A percentile compares a stretch with the other conserved stretches of the same genome.
These are phyloP conservation scores for Magnolia kwangsiensis DNA, from an alignment of 164 flowering plant species.

Conservation along the genomic window DNA sequence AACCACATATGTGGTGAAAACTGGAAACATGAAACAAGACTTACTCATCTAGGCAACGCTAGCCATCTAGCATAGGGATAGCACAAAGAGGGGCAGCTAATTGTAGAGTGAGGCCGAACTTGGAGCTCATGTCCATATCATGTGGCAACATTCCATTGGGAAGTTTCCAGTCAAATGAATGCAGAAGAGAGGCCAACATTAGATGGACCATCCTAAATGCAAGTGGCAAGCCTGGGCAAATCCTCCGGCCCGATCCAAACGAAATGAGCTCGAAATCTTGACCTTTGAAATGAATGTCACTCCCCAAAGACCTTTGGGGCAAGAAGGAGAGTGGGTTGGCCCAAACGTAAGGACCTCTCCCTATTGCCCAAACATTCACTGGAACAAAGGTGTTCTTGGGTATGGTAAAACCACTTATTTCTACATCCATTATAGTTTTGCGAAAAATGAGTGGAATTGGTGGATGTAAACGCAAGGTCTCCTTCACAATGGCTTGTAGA, in stretches of 20 bases:
- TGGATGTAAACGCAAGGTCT: constrained; percentile 11
- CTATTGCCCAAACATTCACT: constrained; percentile 8
- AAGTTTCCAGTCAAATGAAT: constrained; percentile 17
- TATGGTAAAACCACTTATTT: neutral
- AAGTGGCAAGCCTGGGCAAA: constrained; percentile 17
- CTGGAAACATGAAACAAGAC: too few species aligned
- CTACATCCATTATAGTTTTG: neutral
- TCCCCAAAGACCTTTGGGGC: constrained; percentile 34
- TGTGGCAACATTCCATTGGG: neutral
- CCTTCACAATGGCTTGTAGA: constrained; percentile 8
- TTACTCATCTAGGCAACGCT: too few species aligned
- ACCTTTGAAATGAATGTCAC: neutral
- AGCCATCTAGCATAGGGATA: neutral
- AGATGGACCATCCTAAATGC: constrained; percentile 16
- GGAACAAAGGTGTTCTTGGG: constrained; percentile 6
- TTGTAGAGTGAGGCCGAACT: constrained; percentile 16
- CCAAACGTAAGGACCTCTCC: neutral
- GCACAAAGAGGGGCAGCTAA: constrained; percentile 21
- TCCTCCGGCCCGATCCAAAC: constrained; percentile 19
- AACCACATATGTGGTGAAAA: too few species aligned
- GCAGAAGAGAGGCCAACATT: constrained; percentile 18
- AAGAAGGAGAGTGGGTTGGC: constrained; percentile 4
- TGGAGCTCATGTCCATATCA: constrained; percentile 17
- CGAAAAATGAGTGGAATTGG: constrained; percentile 2
- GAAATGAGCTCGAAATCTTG: constrained; percentile 9